These are phyloP conservation scores for Melanomma pulvis-pyrius DNA, from an alignment of 495 filamentous ascomycete genomes.

Conservation along the genomic window DNA sequence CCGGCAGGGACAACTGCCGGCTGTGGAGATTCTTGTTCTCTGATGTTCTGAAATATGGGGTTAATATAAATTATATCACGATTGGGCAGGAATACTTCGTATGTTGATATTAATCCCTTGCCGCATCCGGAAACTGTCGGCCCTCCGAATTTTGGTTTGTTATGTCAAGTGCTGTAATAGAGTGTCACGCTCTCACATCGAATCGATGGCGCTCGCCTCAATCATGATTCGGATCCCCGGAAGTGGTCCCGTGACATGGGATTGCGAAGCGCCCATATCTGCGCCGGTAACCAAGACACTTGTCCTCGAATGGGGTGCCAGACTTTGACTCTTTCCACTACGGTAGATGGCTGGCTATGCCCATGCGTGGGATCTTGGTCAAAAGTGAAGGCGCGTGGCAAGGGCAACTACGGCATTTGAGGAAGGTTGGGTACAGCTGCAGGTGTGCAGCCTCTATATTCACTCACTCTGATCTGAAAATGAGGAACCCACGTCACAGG, in stretches of 20 bases:
- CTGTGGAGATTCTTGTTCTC: slow-evolving; percentile 24
- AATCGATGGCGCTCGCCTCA: neutral
- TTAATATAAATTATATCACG: slow-evolving; percentile 30
- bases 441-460: neutral
- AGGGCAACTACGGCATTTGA: neutral
- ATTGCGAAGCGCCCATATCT: neutral
- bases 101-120: slow-evolving; percentile 7
- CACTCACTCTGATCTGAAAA: neutral
- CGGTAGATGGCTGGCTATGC: neutral
- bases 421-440: neutral
- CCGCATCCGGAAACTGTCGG: slow-evolving; percentile 15
- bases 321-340: neutral
- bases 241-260: slow-evolving; percentile 17
- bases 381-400: neutral
- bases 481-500: neutral
- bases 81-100: slow-evolving; percentile 31
- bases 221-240: slow-evolving; percentile 17
- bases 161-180: slow-evolving; percentile 1
- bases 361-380: neutral
- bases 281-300: neutral
- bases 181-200: slow-evolving; percentile 7
- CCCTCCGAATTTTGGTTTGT: slow-evolving; percentile 16
- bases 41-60: slow-evolving; percentile 31
- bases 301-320: neutral
- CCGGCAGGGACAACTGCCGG: slow-evolving; percentile 27